Conservation (phyloP, 2,329 filamentous ascomycete species). For the Bipolaris gigantea region DNA sequence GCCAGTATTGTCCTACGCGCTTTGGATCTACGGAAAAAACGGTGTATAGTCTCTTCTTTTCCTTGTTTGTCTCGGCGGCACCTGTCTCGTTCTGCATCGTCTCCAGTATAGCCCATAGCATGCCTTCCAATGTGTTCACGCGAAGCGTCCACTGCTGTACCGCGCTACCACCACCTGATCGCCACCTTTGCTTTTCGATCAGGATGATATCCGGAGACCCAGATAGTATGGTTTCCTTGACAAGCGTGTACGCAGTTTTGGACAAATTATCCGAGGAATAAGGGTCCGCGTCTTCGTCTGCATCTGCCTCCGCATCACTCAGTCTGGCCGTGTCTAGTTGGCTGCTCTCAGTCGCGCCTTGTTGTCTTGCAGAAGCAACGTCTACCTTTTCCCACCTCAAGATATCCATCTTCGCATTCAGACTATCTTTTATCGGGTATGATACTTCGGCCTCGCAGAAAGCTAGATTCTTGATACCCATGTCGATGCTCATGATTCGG, state of each 20-base stretch:
- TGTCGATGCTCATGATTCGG: slow-evolving; percentile 75
- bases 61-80: background rate
- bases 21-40: slow-evolving; percentile 42
- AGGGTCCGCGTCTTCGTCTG: slow-evolving; percentile 35
- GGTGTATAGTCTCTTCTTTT: slow-evolving; percentile 5
- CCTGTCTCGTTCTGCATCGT: background rate
- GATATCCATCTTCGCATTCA: slow-evolving; percentile 29
- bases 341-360: background rate
- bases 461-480: slow-evolving; percentile 81
- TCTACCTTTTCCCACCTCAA: slow-evolving; percentile 38
- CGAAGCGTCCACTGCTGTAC: slow-evolving; percentile 82
- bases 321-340: background rate
- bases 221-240: slow-evolving; percentile 52
- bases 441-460: slow-evolving; percentile 63
- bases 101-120: slow-evolving; percentile 68
- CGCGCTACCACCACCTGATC: slow-evolving; percentile 63
- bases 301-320: slow-evolving; percentile 1
- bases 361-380: slow-evolving; percentile 15
- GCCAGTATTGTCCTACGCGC: slow-evolving; percentile 45
- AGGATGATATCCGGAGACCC: slow-evolving; percentile 68
- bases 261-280: slow-evolving; percentile 60
- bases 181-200: slow-evolving; percentile 67
- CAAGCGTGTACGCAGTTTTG: slow-evolving; percentile 57
- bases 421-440: background rate
- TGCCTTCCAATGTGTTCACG: slow-evolving; percentile 80